Evolutionary conservation across 2,329 filamentous ascomycete genomes (phyloP), one percentile per base, ranked within the genome.

Genomic region (Tolypocladium amazonense): DNA sequence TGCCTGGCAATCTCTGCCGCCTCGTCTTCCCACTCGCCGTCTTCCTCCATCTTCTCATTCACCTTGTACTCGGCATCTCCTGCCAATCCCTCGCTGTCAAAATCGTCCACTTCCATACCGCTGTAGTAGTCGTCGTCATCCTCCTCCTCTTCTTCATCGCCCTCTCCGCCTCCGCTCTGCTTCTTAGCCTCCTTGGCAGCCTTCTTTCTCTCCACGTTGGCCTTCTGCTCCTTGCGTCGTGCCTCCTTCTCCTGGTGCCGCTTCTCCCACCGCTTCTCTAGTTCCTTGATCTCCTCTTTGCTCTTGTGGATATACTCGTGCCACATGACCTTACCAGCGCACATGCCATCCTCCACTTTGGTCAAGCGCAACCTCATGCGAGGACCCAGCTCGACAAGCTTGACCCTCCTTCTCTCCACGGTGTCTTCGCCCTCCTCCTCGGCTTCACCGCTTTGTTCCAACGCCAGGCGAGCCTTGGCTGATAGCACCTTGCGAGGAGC

Each of bases 271-370:
- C 85, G 83, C 77, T 87, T 84, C 66, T 97, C 92, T 66, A 97
- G 75, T 64, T 88, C 84, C 70, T 87, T 83, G 60, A 91, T 77
- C 72, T 99, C 92, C 23, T 84, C 82, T 66, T 85, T 85, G 8
- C 85, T 86, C 81, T 99, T 99, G 71, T 88, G 84, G 58, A 97
- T 86, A 70, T 91, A 95, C 71, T 97, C 92, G 73, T 99, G 94
- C 94, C 94, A 99, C 89, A 99, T 90, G 60, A 96, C 83, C 72
- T 91, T 94, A 56, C 94, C 94, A 33, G 84, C 82, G 68, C 92
- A 97, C 8, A 97, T 75, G 1, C 93, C 94, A 67, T 99, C 94
- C 71, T 99, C 94, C 5, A 99, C 92, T 77, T 99, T 99, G 59
- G 91, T 92, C 75, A 99, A 79, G 38, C 93, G 86, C 47, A 99